phyloP scores from a whole-genome alignment of 768 basidiomycete genomes.

The Imleria badia region DNA sequence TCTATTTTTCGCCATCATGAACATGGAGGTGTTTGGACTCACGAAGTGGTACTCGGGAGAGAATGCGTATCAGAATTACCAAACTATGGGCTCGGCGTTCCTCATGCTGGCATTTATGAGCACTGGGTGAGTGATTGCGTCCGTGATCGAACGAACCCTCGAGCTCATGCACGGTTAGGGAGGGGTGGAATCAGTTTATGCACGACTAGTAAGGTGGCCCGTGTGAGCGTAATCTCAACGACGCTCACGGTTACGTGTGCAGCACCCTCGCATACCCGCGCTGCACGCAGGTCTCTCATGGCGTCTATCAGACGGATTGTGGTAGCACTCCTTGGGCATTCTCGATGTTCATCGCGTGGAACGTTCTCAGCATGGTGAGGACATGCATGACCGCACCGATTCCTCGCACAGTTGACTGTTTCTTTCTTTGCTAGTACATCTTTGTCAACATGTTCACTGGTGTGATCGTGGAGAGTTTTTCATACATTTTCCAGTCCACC shows the following conservation, averaged over 20 bases:
- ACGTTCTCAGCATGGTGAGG: constrained; percentile 86
- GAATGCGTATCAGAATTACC: constrained; percentile 65
- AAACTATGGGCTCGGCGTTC: constrained; percentile 72
- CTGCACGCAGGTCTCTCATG: constrained; percentile 58
- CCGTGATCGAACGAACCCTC: not conserved
- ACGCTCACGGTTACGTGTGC: not conserved
- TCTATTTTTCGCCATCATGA: constrained; percentile 87
- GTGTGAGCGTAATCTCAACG: not conserved
- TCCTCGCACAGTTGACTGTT: not conserved
- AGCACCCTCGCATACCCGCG: constrained; percentile 78
- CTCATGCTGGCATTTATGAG: constrained; percentile 93
- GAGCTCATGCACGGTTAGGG: constrained; percentile 44
- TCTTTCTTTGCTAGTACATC: constrained; percentile 63
- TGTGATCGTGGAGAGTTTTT: constrained; percentile 95
- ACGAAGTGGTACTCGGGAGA: constrained; percentile 81
- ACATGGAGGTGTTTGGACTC: constrained; percentile 86
- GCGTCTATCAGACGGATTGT: constrained; percentile 74
- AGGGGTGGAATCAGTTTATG: constrained; percentile 98
- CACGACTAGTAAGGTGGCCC: constrained; percentile 72
- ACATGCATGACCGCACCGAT: constrained; percentile 13
- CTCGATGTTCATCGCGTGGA: constrained; percentile 91
- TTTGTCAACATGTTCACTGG: constrained; percentile 96
- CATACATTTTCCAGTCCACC: constrained; percentile 89
- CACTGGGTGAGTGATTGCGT: constrained; percentile 64
- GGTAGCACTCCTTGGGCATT: constrained; percentile 84